phyloP scores from a whole-genome alignment of 805 yeast species.

The Diddensiella santjacobensis region DNA sequence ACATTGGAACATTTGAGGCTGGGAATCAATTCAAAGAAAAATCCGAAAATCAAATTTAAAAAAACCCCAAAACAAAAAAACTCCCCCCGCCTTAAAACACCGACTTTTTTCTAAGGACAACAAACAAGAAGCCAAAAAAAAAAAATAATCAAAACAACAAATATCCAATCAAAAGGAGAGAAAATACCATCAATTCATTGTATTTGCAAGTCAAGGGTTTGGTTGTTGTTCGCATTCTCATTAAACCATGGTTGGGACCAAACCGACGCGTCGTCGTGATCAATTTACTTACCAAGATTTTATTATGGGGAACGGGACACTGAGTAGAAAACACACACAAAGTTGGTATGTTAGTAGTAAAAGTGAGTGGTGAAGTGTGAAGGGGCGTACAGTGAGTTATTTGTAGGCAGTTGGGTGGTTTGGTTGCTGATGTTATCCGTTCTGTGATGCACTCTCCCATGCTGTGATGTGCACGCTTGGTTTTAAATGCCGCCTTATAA shows the following conservation, averaged over 20 bases:
- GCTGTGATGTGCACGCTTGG: conserved; percentile 1
- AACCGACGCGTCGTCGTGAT: neutral
- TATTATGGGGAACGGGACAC: neutral
- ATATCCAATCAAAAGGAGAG: neutral
- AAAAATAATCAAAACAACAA: neutral
- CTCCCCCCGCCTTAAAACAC: too few species aligned
- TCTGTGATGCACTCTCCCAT: conserved; percentile 1
- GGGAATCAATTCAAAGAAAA: too few species aligned
- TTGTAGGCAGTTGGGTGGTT: conserved; percentile 4
- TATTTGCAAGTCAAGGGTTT: too few species aligned
- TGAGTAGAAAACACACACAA: too few species aligned
- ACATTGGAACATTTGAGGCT: neutral
- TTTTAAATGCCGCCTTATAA: neutral
- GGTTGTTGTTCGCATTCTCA: too few species aligned
- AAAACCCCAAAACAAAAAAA: too few species aligned
- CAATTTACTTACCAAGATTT: neutral
- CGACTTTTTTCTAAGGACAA: neutral
- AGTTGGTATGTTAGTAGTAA: too few species aligned
- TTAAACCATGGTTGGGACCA: neutral
- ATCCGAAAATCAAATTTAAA: too few species aligned
- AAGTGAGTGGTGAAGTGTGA: conserved; percentile 2
- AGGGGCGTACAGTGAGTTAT: conserved; percentile 1
- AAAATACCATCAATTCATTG: neutral
- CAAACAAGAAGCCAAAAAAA: neutral
- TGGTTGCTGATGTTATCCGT: conserved; percentile 1